phyloP scores from a whole-genome alignment of 805 yeast genomes.

The Lipomyces chichibuensis region DNA sequence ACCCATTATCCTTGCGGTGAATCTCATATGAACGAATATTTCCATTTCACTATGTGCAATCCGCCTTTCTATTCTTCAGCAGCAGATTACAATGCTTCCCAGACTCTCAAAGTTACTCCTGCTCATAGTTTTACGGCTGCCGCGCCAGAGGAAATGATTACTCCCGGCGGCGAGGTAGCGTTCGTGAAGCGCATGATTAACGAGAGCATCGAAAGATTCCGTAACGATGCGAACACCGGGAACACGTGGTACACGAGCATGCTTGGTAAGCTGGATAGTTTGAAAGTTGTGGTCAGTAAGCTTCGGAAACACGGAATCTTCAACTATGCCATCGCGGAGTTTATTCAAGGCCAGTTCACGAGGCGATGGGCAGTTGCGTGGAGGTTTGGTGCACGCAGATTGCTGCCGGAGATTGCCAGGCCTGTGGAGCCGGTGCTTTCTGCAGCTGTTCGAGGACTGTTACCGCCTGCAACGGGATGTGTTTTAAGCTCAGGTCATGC shows the following conservation, averaged over 20 bases:
- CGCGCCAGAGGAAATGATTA: conserved; percentile 47
- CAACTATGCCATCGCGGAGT: conserved; percentile 34
- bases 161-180: conserved; percentile 52
- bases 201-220: conserved; percentile 40
- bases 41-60: conserved; percentile 52
- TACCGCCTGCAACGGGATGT: conserved; percentile 5
- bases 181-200: conserved; percentile 48
- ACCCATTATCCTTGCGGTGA: conserved; percentile 2
- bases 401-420: conserved; percentile 13
- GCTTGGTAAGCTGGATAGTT: conserved; percentile 42
- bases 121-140: conserved; percentile 44
- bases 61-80: conserved; percentile 55
- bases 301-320: conserved; percentile 14
- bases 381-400: conserved; percentile 21
- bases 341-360: conserved; percentile 30
- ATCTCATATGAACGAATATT: background rate
- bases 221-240: background rate
- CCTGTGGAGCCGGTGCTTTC: conserved; percentile 9
- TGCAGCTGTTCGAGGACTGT: conserved; percentile 1
- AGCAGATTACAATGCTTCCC: conserved; percentile 43
- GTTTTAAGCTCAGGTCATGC: background rate
- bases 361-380: conserved; percentile 37
- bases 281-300: conserved; percentile 16
- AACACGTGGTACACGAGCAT: conserved; percentile 49
- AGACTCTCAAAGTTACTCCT: conserved; percentile 38